Evolutionary conservation across 768 basidiomycete genomes (phyloP).

Genomic region (Mycena alexandri): DNA sequence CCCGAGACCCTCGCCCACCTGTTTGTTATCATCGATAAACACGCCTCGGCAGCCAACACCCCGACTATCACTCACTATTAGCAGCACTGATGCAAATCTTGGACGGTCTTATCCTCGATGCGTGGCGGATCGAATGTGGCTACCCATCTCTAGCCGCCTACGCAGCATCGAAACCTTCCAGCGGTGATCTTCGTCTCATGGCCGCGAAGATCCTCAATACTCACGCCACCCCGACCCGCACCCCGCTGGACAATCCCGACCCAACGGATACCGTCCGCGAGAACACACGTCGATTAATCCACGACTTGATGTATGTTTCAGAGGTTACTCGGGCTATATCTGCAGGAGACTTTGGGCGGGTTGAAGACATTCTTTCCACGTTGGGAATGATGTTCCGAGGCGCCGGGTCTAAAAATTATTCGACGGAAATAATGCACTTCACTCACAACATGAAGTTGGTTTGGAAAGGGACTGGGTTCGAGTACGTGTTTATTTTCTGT

Average conservation of each 20-base stretch:
- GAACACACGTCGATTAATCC: conserved; percentile 44
- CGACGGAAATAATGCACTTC: conserved; percentile 46
- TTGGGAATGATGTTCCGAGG: conserved; percentile 49
- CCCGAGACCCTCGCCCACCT: conserved; percentile 25
- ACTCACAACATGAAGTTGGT: conserved; percentile 46
- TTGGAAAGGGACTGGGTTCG: conserved; percentile 48
- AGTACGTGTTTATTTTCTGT: too few relatives aligned
- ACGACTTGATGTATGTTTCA: conserved; percentile 46
- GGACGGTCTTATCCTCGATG: conserved; percentile 48
- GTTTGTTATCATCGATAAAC: conserved; percentile 45
- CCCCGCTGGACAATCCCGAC: background rate
- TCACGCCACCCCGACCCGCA: conserved; percentile 38
- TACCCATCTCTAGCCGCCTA: conserved; percentile 29
- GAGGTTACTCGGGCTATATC: conserved; percentile 46
- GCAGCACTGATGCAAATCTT: conserved; percentile 47
- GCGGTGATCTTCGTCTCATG: conserved; percentile 33
- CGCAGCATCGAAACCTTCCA: conserved; percentile 44
- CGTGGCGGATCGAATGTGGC: conserved; percentile 46
- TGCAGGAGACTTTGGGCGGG: conserved; percentile 47
- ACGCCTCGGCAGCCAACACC: conserved; percentile 46
- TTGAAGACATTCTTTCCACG: conserved; percentile 47
- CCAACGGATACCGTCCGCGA: conserved; percentile 36
- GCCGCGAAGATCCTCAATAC: conserved; percentile 41
- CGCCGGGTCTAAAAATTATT: conserved; percentile 49
- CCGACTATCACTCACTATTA: conserved; percentile 50